A percentile compares a stretch with the other conserved stretches of the same genome.
These are phyloP conservation scores for Aspergillus sparsus DNA, from an alignment of 495 filamentous ascomycete species.

Conservation along the genomic window DNA sequence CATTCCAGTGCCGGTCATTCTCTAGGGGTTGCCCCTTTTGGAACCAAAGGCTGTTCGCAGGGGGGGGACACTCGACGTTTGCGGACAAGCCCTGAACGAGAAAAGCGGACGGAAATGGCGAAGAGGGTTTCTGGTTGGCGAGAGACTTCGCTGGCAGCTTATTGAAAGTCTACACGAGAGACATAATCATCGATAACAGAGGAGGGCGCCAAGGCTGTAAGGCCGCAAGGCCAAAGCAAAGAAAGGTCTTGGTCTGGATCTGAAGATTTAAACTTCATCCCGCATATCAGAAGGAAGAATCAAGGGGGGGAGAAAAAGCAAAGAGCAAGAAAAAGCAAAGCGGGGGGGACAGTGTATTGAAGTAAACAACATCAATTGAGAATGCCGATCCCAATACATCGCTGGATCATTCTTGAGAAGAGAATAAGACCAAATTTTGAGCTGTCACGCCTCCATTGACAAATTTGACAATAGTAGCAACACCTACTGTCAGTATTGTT, in stretches of 20 bases:
- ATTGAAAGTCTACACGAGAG: background rate
- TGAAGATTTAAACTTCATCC: background rate
- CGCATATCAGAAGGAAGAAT: background rate
- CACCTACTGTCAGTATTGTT: background rate
- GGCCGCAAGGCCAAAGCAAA: constrained; percentile 7
- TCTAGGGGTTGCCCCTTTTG: constrained; percentile 10
- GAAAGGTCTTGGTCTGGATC: constrained; percentile 15
- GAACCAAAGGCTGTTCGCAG: constrained; percentile 12
- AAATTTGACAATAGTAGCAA: too few relatives aligned
- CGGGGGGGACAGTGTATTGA: too few relatives aligned
- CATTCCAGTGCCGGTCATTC: background rate
- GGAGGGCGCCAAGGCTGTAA: constrained; percentile 9
- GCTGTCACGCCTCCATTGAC: too few relatives aligned
- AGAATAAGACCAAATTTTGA: background rate
- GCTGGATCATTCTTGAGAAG: background rate
- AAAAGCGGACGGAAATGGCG: background rate
- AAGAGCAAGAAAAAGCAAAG: background rate
- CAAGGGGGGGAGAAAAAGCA: background rate
- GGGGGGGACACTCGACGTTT: constrained; percentile 21
- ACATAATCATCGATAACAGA: background rate
- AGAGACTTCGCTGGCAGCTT: background rate
- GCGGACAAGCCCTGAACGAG: constrained; percentile 15
- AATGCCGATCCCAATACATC: too few relatives aligned
- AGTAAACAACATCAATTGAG: too few relatives aligned
- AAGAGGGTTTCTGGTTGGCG: background rate